Base-by-base conservation (phyloP, 495 filamentous ascomycete genomes). In the Aspergillus nidulans region DNA sequence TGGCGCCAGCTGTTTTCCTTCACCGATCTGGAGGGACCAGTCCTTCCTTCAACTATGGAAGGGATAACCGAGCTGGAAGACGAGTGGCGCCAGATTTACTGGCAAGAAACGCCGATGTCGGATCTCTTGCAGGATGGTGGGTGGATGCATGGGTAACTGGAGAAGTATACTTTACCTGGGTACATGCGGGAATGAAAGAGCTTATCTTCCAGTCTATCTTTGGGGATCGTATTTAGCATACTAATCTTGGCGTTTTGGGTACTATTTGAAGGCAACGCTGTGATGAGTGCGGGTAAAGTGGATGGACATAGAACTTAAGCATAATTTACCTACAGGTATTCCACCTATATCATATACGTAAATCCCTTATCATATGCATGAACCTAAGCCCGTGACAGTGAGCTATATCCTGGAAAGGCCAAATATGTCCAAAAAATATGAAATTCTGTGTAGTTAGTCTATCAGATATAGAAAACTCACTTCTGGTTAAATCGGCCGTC, bases 51-150 rank as follows among this genome's bases (percentile, higher is more conserved):
- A 57, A 56, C 68, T 12, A 62, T 74, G 30, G 75, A 76, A 26
- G 72, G 69, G 10, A 55, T 76, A 0, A 64, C 70, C 15, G 73
- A 76, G 43, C 53, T 77, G 36, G 75, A 77, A 58, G 71, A 77
- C 25, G 75, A 77, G 57, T 77, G 75, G 75, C 68, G 75, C 16
- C 73, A 76, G 54, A 70, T 77, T 2, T 77, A 77, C 53, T 74
- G 71, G 75, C 73, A 76, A 53, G 75, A 77, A 25, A 69, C 68
- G 1, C 72, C 72, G 0, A 70, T 77, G 69, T 65, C 73, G 13
- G 75, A 76, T 56, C 59, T 77, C 24, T 60, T 77, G 32, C 70
- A 70, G 25, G 75, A 77, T 53, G 69, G 69, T 23, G 65, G 68
- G 18, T 75, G 72, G 72, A 67, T 72, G 49, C 71, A 69, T 45